phyloP scores from a whole-genome alignment of 768 basidiomycete genomes.

The Galerina sulciceps region DNA sequence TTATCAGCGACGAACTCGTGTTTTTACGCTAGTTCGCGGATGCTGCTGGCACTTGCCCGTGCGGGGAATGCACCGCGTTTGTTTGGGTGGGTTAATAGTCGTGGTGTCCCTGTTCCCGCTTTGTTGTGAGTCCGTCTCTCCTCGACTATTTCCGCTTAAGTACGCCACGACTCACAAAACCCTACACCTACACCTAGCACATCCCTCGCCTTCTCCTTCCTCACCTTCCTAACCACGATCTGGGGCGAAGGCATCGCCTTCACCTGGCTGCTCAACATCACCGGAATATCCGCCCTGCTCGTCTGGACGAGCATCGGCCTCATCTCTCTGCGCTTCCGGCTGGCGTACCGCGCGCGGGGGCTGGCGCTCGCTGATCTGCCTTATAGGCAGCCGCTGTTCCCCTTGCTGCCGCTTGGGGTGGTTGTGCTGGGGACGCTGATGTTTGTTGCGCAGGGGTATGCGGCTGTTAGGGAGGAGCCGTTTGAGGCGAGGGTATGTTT shows the following conservation, averaged over 20 bases:
- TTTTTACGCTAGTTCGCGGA: constrained; percentile 68
- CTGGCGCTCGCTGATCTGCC: constrained; percentile 57
- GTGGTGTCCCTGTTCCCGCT: constrained; percentile 65
- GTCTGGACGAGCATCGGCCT: constrained; percentile 66
- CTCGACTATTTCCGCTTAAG: constrained; percentile 27
- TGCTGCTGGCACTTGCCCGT: constrained; percentile 64
- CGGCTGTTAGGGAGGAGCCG: constrained; percentile 46
- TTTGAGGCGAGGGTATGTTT: constrained; percentile 45
- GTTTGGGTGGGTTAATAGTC: constrained; percentile 67
- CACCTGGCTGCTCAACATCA: constrained; percentile 64
- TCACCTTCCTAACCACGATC: constrained; percentile 61
- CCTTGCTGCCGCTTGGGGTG: constrained; percentile 53
- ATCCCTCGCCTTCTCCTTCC: constrained; percentile 48
- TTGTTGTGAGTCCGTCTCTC: constrained; percentile 43
- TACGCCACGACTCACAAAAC: constrained; percentile 13
- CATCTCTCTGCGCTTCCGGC: constrained; percentile 64
- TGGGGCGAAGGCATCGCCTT: constrained; percentile 62
- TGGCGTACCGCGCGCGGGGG: constrained; percentile 60
- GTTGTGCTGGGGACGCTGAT: constrained; percentile 52
- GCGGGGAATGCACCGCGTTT: constrained; percentile 65
- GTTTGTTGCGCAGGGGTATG: constrained; percentile 61
- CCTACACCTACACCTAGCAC: constrained; percentile 35
- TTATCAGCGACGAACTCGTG: constrained; percentile 68
- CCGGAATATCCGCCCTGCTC: constrained; percentile 68
- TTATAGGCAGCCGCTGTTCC: constrained; percentile 59